A percentile compares a stretch with the other conserved stretches of the same genome.
phyloP scores from a whole-genome alignment of 345 rosid genomes.

The Firmiana major region DNA sequence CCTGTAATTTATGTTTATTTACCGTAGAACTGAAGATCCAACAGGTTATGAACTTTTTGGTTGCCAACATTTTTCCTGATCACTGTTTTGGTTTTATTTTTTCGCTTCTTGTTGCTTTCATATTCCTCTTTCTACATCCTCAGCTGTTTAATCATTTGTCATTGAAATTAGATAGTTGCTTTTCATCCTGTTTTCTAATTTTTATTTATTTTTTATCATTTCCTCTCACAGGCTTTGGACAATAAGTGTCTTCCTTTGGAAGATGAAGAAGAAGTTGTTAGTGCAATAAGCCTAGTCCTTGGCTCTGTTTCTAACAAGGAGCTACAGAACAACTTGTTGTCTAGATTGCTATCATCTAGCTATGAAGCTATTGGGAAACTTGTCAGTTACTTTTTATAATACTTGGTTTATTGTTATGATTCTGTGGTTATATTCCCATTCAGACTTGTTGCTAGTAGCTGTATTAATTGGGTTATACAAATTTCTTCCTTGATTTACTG shows the following conservation, averaged over 20 bases:
- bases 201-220: background rate
- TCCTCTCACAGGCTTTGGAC: conserved; percentile 54
- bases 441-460: background rate
- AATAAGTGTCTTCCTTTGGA: conserved; percentile 70
- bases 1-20: background rate
- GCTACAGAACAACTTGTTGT: conserved; percentile 68
- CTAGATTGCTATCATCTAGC: conserved; percentile 79
- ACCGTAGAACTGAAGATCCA: background rate
- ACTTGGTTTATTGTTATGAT: conserved; percentile 1
- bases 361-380: conserved; percentile 79
- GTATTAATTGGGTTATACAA: background rate
- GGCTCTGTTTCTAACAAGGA: conserved; percentile 66
- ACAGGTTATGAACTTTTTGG: background rate
- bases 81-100: background rate
- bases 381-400: conserved; percentile 40
- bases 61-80: background rate
- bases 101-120: background rate
- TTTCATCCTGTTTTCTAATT: background rate
- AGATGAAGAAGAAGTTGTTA: conserved; percentile 87
- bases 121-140: conserved; percentile 4
- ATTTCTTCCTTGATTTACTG: background rate
- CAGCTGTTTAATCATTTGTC: background rate
- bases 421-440: conserved; percentile 12
- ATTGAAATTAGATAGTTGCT: conserved; percentile 1
- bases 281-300: conserved; percentile 68